Percentiles rank a stretch among this genome's conserved stretches.
Evolutionary conservation across 1,139 yeast genomes (phyloP).

Genomic region (Barnettozyma hawaiiensis): DNA sequence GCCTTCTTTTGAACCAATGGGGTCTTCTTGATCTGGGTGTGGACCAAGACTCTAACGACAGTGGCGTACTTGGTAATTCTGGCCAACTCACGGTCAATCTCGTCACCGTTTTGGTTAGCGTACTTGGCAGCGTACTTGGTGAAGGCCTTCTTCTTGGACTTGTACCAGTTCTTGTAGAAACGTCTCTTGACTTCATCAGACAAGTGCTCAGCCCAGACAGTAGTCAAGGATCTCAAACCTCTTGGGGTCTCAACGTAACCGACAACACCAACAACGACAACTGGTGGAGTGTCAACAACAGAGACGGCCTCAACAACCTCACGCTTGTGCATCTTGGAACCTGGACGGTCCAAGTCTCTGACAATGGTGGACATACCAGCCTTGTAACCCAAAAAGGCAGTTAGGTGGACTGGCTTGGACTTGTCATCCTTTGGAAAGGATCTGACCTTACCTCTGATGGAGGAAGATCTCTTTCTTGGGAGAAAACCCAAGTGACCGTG

Average conservation of each 20-base stretch:
- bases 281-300: constrained; percentile 98
- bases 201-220: constrained; percentile 99
- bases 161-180: constrained; percentile 99
- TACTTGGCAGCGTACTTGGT: constrained; percentile 99
- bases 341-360: constrained; percentile 99
- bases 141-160: constrained; percentile 99
- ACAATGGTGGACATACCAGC: constrained; percentile 99
- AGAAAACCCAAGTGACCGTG: constrained; percentile 99
- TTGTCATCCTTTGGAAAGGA: constrained; percentile 99
- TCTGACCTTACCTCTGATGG: constrained; percentile 98
- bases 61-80: constrained; percentile 98
- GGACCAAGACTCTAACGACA: constrained; percentile 98
- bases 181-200: constrained; percentile 99
- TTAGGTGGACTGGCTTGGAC: constrained; percentile 97
- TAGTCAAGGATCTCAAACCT: constrained; percentile 98
- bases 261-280: constrained; percentile 98
- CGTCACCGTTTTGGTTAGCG: constrained; percentile 79
- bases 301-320: constrained; percentile 99
- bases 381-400: constrained; percentile 98
- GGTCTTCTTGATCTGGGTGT: constrained; percentile 99
- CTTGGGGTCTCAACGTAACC: constrained; percentile 99
- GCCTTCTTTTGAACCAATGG: constrained; percentile 99
- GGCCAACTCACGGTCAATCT: constrained; percentile 93
- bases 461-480: constrained; percentile 99
- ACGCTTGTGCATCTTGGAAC: constrained; percentile 99